Conservation (phyloP, 345 rosid species). For the Salix viminalis region DNA sequence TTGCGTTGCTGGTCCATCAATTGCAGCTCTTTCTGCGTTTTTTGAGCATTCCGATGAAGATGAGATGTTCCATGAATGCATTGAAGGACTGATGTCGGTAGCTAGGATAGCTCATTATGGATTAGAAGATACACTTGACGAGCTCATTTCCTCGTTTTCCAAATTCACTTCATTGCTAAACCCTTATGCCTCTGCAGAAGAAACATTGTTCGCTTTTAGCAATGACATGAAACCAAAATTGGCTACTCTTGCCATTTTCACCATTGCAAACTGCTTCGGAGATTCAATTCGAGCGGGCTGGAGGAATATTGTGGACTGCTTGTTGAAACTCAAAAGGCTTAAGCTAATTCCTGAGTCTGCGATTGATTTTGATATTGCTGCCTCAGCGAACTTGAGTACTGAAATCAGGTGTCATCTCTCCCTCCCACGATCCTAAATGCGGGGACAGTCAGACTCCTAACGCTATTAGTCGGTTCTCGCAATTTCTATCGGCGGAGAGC, state of each 20-base stretch:
- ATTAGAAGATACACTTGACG: constrained; percentile 79
- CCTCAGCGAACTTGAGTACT: constrained; percentile 23
- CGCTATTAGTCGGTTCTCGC: constrained; percentile 58
- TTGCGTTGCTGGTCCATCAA: constrained; percentile 71
- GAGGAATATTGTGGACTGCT: constrained; percentile 85
- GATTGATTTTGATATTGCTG: constrained; percentile 45
- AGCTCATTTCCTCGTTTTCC: constrained; percentile 73
- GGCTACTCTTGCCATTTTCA: constrained; percentile 89
- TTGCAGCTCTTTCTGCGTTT: constrained; percentile 79
- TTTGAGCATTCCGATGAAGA: constrained; percentile 89
- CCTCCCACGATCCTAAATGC: constrained; percentile 40
- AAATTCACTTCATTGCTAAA: constrained; percentile 78
- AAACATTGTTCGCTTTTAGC: constrained; percentile 76
- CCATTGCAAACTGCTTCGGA: constrained; percentile 76
- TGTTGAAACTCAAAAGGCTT: constrained; percentile 77
- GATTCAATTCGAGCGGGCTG: constrained; percentile 78
- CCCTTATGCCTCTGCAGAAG: constrained; percentile 86
- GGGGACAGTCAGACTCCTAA: constrained; percentile 35
- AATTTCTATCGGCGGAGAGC: constrained; percentile 66
- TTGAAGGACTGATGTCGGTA: constrained; percentile 76
- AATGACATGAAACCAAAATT: constrained; percentile 79
- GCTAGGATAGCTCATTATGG: constrained; percentile 80
- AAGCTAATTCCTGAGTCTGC: constrained; percentile 80
- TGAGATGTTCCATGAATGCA: constrained; percentile 81
- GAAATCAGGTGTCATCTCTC: constrained; percentile 38